Base-by-base conservation (phyloP, 1,139 yeast species). In the Candida albicans region DNA sequence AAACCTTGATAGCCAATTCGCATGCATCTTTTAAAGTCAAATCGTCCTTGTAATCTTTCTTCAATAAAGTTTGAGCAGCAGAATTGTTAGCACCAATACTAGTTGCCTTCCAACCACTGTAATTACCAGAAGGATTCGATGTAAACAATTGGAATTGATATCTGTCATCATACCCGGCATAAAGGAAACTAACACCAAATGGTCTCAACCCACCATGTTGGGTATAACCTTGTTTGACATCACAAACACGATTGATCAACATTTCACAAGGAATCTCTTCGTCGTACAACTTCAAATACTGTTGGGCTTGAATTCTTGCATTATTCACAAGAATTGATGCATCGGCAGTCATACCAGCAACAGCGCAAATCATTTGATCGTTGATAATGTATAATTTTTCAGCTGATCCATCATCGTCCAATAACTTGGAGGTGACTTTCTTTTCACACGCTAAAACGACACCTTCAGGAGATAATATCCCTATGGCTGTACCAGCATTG, bases 161-260 rank as follows among this genome's bases (percentile, higher is more conserved):
- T 57, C 89, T 73, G 47, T 89, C 95, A 63, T 95, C 99, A 62
- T 85, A 87, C 4, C 99, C 99, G 8, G 98, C 99, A 61, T 88
- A 93, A 52, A 95, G 80, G 68, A 95, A 90, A 49, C 96, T 87
- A 37, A 93, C 99, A 56, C 99, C 99, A 65, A 90, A 95, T 25
- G 99, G 99, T 67, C 99, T 84, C 61, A 93, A 77, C 37, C 99
- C 99, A 60, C 99, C 99, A 61, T 88, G 96, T 67, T 93, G 99
- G 11, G 99, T 95, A 67, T 95, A 95, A 13, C 98, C 97, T 66
- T 95, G 99, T 68, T 93, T 95, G 52, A 88, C 81, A 66, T 95
- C 96, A 68, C 98, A 90, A 52, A 95, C 77, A 53, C 86, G 77
- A 62, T 90, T 87, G 52, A 95, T 96, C 54, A 95, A 79, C 44